Evolutionary conservation across 768 basidiomycete species (phyloP).

Genomic region (Terana coerulea): DNA sequence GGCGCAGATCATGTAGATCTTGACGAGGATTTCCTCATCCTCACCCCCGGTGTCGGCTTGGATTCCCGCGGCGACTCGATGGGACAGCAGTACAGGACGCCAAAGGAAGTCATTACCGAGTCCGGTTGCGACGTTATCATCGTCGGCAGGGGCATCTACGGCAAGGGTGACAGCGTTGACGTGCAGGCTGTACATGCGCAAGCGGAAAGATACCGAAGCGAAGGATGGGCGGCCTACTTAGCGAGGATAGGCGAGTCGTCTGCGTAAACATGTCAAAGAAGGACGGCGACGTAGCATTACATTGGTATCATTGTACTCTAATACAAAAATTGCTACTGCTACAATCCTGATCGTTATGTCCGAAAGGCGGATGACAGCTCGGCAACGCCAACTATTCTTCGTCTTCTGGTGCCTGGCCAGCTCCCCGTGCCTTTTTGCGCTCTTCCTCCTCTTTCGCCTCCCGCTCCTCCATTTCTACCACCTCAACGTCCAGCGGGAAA

Average conservation of each 20-base stretch:
- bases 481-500: conserved; percentile 92
- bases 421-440: conserved; percentile 19
- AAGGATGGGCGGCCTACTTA: conserved; percentile 88
- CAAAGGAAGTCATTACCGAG: conserved; percentile 73
- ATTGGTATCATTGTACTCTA: no score
- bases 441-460: conserved; percentile 55
- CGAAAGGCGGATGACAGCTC: no score
- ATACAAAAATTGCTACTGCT: no score
- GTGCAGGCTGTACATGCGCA: conserved; percentile 54
- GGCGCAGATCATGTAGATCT: conserved; percentile 29
- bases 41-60: conserved; percentile 91
- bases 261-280: background rate
- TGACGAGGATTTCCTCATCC: conserved; percentile 79
- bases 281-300: no score
- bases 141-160: conserved; percentile 94
- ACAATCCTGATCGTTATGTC: no score
- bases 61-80: conserved; percentile 62
- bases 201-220: conserved; percentile 79
- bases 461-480: conserved; percentile 89
- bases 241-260: background rate
- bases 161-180: conserved; percentile 44
- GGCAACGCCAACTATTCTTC: no score
- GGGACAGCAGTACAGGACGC: conserved; percentile 96
- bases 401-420: no score
- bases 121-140: conserved; percentile 95